These are phyloP conservation scores for Curvularia verruculosa DNA, from an alignment of 2,329 filamentous ascomycete species.

Conservation along the genomic window DNA sequence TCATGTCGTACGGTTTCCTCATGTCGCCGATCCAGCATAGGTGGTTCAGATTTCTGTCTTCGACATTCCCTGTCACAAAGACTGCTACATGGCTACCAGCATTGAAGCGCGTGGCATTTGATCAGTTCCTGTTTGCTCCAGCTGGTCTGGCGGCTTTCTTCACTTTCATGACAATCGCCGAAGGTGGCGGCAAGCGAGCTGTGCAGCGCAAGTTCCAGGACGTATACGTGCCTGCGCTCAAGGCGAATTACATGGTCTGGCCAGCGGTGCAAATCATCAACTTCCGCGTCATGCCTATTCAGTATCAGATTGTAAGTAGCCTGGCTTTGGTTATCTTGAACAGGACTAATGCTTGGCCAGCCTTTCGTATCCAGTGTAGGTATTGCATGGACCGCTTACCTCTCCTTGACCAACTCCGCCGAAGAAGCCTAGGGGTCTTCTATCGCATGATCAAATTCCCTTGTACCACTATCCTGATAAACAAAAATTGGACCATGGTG, in stretches of 20 bases:
- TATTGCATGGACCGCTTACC: slow-evolving; percentile 97
- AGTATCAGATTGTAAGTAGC: slow-evolving; percentile 87
- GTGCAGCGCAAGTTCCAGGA: slow-evolving; percentile 85
- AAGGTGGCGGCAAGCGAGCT: slow-evolving; percentile 84
- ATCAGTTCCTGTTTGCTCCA: slow-evolving; percentile 92
- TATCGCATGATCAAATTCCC: slow-evolving; percentile 16
- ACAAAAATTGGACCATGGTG: slow-evolving; percentile 23
- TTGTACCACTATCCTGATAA: slow-evolving; percentile 23
- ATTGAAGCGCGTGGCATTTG: slow-evolving; percentile 87
- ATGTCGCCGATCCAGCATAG: slow-evolving; percentile 96
- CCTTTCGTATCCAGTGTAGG: slow-evolving; percentile 95
- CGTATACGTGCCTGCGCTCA: slow-evolving; percentile 91
- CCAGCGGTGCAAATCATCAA: slow-evolving; percentile 95
- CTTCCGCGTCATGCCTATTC: slow-evolving; percentile 91
- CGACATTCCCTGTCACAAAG: slow-evolving; percentile 84
- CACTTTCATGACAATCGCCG: slow-evolving; percentile 92
- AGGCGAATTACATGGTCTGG: slow-evolving; percentile 96
- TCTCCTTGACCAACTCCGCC: slow-evolving; percentile 87
- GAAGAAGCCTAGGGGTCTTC: slow-evolving; percentile 63
- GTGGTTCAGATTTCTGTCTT: slow-evolving; percentile 89
- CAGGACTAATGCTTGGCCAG: slow-evolving; percentile 55
- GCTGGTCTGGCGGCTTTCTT: slow-evolving; percentile 89
- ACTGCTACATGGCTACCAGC: slow-evolving; percentile 71
- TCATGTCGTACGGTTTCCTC: slow-evolving; percentile 96
- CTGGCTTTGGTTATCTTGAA: background rate